Conservation (phyloP, 176 grass and related monocot species). For the Panicum miliaceum region DNA sequence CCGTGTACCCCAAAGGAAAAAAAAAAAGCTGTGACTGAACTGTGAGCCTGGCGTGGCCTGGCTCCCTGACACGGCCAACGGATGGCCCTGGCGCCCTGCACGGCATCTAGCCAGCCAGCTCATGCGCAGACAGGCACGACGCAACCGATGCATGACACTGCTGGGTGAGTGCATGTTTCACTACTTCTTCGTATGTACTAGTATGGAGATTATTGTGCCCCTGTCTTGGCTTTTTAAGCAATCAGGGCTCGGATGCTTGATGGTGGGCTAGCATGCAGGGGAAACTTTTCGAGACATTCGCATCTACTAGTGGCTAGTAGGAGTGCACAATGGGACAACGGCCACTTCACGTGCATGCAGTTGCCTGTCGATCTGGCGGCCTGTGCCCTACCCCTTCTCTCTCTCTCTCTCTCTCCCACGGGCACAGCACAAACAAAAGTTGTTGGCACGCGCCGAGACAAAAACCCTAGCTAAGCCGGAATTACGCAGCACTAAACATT, state of each 20-base stretch:
- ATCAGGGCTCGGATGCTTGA: neutral
- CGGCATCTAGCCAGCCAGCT: slow-evolving; percentile 35
- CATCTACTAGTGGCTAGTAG: neutral
- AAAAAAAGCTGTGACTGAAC: slow-evolving; percentile 30
- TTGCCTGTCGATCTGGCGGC: slow-evolving; percentile 12
- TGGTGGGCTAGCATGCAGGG: neutral
- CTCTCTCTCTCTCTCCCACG: slow-evolving; percentile 30
- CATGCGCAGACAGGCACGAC: slow-evolving; percentile 35
- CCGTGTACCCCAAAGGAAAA: slow-evolving; percentile 15
- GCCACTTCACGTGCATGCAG: slow-evolving; percentile 60
- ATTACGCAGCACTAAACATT: slow-evolving; percentile 44
- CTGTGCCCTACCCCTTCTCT: neutral
- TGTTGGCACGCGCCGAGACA: slow-evolving; percentile 27
- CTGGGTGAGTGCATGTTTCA: neutral
- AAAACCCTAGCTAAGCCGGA: slow-evolving; percentile 63
- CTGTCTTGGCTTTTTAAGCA: slow-evolving; percentile 15
- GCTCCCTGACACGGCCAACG: slow-evolving; percentile 32
- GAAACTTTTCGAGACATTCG: slow-evolving; percentile 33
- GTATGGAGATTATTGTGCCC: slow-evolving; percentile 17
- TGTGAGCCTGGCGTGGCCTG: slow-evolving; percentile 18
- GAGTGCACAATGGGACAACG: slow-evolving; percentile 32
- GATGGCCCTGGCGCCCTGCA: slow-evolving; percentile 33
- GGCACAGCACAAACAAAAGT: slow-evolving; percentile 48
- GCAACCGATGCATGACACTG: no score
- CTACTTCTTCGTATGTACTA: neutral